Conservation (phyloP, 495 filamentous ascomycete genomes). For the Parmelia sp. region DNA sequence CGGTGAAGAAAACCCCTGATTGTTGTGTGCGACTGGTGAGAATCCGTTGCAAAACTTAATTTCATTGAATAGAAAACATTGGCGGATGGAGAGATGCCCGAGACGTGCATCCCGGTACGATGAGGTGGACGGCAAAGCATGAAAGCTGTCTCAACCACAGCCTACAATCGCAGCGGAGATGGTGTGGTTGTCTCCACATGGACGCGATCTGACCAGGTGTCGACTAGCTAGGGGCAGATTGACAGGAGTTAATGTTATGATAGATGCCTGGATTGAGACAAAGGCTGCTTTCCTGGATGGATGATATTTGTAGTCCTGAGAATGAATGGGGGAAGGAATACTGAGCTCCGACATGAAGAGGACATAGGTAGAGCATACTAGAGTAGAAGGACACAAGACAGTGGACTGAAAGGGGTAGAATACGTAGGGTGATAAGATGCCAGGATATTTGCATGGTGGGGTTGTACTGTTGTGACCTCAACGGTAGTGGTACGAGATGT, state of each 20-base stretch:
- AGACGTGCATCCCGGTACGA: no score
- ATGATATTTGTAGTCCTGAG: not conserved
- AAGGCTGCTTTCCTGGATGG: conserved; percentile 4
- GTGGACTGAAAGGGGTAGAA: not conserved
- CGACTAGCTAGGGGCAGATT: conserved; percentile 33
- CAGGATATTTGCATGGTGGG: not conserved
- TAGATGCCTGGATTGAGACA: conserved; percentile 24
- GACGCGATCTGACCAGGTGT: conserved; percentile 30
- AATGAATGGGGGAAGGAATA: not conserved
- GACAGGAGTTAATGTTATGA: conserved; percentile 30
- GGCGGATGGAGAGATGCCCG: no score
- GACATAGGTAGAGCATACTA: not conserved
- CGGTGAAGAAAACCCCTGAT: no score
- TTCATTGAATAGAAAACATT: no score
- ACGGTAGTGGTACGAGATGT: not conserved
- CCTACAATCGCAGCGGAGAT: no score
- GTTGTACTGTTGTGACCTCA: not conserved
- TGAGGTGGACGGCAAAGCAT: no score
- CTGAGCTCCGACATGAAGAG: not conserved
- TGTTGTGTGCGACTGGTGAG: no score
- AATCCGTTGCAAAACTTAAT: no score
- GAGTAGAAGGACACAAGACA: not conserved
- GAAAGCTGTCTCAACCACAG: no score
- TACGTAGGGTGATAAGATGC: not conserved
- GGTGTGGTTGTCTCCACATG: conserved; percentile 26